These are phyloP conservation scores for Clonostachys sp. DNA, from an alignment of 2,329 filamentous ascomycete genomes.

Conservation along the genomic window DNA sequence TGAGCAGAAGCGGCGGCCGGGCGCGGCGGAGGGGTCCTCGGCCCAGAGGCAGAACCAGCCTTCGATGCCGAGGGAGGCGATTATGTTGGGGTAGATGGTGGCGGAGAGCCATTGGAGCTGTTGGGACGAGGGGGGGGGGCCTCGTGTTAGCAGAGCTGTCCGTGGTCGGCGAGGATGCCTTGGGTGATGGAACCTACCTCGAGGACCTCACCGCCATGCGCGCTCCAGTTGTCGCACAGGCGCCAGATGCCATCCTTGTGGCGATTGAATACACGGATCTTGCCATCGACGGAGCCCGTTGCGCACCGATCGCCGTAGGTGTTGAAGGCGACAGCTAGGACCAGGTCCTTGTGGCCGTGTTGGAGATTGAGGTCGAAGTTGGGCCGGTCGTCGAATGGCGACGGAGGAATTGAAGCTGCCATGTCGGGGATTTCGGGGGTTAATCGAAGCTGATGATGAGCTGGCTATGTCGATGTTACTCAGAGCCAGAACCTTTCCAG, in stretches of 20 bases:
- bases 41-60: conserved; percentile 90
- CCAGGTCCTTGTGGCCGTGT: conserved; percentile 74
- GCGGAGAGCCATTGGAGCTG: conserved; percentile 92
- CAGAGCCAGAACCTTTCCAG: too few relatives aligned
- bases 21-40: conserved; percentile 78
- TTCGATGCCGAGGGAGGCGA: conserved; percentile 86
- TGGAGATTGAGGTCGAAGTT: conserved; percentile 59
- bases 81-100: conserved; percentile 77
- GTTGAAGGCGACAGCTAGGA: conserved; percentile 85
- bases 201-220: conserved; percentile 84
- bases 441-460: neutral
- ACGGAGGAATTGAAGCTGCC: conserved; percentile 22
- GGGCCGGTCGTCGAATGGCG: conserved; percentile 36
- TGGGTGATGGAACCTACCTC: conserved; percentile 54
- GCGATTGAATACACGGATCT: conserved; percentile 85
- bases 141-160: neutral
- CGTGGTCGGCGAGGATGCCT: neutral
- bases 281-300: conserved; percentile 87
- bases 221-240: conserved; percentile 81
- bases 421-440: conserved; percentile 3
- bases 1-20: conserved; percentile 76
- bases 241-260: conserved; percentile 75
- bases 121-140: conserved; percentile 5
- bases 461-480: neutral
- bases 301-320: conserved; percentile 88